Evolutionary conservation across 176 grass and related monocot genomes (phyloP).

Genomic region (Hyparrhenia diplandra): DNA sequence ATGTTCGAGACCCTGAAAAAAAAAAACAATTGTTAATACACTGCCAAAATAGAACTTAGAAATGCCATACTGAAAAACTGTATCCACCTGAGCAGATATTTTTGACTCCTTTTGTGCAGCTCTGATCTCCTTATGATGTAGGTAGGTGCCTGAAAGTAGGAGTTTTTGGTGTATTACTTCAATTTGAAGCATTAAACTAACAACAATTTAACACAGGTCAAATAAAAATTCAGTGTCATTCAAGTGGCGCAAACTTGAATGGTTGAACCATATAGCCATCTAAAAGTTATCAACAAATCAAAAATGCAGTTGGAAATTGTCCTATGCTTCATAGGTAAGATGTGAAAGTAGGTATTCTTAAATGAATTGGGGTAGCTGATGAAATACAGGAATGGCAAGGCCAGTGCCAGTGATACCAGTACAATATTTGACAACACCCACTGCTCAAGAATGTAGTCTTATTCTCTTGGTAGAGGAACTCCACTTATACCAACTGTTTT

Average conservation of each 20-base stretch:
- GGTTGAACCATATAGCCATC: not conserved
- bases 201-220: not conserved
- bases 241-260: not conserved
- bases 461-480: not conserved
- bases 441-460: not conserved
- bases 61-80: not conserved
- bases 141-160: slow-evolving; percentile 64
- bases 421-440: not conserved
- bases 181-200: slow-evolving; percentile 12
- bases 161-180: not conserved
- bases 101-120: slow-evolving; percentile 93
- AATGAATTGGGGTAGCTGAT: not conserved
- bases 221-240: not conserved
- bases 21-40: slow-evolving; percentile 3
- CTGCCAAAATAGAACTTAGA: not conserved
- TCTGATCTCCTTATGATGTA: slow-evolving; percentile 87
- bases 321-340: not conserved
- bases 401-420: not conserved
- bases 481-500: not conserved
- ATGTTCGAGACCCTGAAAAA: slow-evolving; percentile 87
- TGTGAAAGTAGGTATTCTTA: not conserved
- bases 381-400: slow-evolving; percentile 7
- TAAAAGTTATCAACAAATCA: not conserved
- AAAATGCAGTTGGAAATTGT: not conserved
- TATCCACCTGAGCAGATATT: slow-evolving; percentile 83